Conservation (phyloP, 1,284 basidiomycete species). For the Cutaneotrichosporon cyanovorans region DNA sequence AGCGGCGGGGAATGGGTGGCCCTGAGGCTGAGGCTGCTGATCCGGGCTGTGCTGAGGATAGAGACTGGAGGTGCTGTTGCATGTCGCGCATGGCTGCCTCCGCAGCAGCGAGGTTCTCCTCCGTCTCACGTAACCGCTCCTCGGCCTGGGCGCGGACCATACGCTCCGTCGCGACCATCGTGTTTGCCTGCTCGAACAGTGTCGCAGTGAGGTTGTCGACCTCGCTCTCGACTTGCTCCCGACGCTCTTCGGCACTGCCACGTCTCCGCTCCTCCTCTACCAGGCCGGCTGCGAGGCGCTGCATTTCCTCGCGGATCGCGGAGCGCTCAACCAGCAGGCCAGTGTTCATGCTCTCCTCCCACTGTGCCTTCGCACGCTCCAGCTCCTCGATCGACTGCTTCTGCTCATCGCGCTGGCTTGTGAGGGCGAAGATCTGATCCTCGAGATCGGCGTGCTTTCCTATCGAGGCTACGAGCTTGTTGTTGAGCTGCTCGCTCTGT, state of each 20-base stretch:
- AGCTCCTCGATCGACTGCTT: slow-evolving; percentile 69
- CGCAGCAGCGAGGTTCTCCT: slow-evolving; percentile 69
- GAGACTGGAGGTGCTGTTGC: slow-evolving; percentile 72
- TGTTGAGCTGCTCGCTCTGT: slow-evolving; percentile 83
- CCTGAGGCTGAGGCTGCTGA: neutral
- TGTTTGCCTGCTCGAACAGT: slow-evolving; percentile 79
- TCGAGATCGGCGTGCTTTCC: slow-evolving; percentile 88
- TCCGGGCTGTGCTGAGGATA: slow-evolving; percentile 3
- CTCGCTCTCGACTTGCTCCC: slow-evolving; percentile 70
- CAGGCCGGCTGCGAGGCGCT: slow-evolving; percentile 83
- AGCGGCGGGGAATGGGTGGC: slow-evolving; percentile 28
- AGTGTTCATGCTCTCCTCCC: slow-evolving; percentile 52
- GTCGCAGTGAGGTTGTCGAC: slow-evolving; percentile 87
- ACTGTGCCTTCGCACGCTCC: slow-evolving; percentile 48
- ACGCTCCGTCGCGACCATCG: slow-evolving; percentile 87
- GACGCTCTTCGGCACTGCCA: slow-evolving; percentile 79
- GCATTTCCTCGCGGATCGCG: slow-evolving; percentile 86
- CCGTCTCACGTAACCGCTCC: slow-evolving; percentile 69
- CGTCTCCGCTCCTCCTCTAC: slow-evolving; percentile 87
- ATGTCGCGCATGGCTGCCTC: slow-evolving; percentile 78
- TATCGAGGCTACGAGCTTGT: slow-evolving; percentile 85
- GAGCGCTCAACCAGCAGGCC: slow-evolving; percentile 86
- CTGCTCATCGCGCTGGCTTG: slow-evolving; percentile 19
- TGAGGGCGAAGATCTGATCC: slow-evolving; percentile 67
- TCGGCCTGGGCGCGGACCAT: slow-evolving; percentile 68